phyloP scores from a whole-genome alignment of 73 alveolate species.

The Halteria grandinella region DNA sequence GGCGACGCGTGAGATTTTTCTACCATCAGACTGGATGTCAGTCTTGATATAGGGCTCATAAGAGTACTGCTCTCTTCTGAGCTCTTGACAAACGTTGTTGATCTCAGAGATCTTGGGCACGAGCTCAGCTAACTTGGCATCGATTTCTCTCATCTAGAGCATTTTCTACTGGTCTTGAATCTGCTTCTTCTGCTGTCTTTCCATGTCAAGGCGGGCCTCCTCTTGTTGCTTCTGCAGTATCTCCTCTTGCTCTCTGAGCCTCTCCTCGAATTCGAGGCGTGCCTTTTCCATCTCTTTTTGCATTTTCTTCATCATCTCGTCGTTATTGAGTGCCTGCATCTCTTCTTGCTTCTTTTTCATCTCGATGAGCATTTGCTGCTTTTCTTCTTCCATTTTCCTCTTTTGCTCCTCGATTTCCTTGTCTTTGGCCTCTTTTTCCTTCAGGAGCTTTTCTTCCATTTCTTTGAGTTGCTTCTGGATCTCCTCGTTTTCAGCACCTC shows the following conservation, averaged over 20 bases:
- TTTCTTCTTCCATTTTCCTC: conserved; percentile 45
- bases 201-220: conserved; percentile 44
- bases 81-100: conserved; percentile 57
- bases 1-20: conserved; percentile 61
- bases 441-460: conserved; percentile 61
- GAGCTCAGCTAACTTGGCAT: conserved; percentile 50
- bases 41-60: conserved; percentile 66
- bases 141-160: conserved; percentile 42
- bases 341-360: conserved; percentile 35
- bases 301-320: conserved; percentile 37
- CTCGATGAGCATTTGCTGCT: conserved; percentile 50
- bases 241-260: conserved; percentile 51
- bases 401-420: conserved; percentile 47
- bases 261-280: conserved; percentile 29
- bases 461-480: conserved; percentile 59
- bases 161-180: conserved; percentile 46
- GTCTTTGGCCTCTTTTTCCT: conserved; percentile 46
- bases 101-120: conserved; percentile 53
- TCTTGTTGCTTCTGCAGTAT: conserved; percentile 25
- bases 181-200: conserved; percentile 46
- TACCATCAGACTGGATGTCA: conserved; percentile 63
- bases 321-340: conserved; percentile 17
- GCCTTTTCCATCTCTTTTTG: conserved; percentile 57
- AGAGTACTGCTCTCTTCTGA: conserved; percentile 44
- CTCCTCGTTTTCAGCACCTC: conserved; percentile 53